These are phyloP conservation scores for Rhynchosporium agropyri DNA, from an alignment of 2,329 filamentous ascomycete species.

Conservation along the genomic window DNA sequence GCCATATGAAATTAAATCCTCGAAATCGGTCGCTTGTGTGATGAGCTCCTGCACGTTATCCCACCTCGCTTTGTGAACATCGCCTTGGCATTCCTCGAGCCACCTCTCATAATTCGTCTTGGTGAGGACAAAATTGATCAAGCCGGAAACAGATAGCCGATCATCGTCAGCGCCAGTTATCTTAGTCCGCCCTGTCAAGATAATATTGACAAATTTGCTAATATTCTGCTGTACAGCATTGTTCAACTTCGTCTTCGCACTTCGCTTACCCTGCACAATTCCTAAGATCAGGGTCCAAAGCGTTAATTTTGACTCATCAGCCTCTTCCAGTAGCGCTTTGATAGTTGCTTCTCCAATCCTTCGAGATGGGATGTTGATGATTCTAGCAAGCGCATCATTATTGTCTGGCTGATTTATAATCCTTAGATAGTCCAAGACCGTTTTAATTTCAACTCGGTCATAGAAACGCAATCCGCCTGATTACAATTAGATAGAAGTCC, in stretches of 20 bases:
- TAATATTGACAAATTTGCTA: conserved; percentile 59
- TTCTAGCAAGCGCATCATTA: conserved; percentile 80
- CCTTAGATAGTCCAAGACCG: conserved; percentile 83
- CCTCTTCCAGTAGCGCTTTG: conserved; percentile 73
- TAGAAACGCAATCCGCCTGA: conserved; percentile 80
- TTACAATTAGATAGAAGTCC: conserved; percentile 16
- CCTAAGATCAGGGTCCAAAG: conserved; percentile 76
- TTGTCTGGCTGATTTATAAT: conserved; percentile 83
- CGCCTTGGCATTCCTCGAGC: conserved; percentile 68
- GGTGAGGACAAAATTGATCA: conserved; percentile 57
- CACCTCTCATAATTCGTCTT: conserved; percentile 76
- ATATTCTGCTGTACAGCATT: conserved; percentile 59
- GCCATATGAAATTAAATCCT: conserved; percentile 37
- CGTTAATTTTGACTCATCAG: conserved; percentile 67
- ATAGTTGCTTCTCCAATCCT: conserved; percentile 81
- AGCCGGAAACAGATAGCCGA: conserved; percentile 39
- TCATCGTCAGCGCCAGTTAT: conserved; percentile 43
- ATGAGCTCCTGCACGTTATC: conserved; percentile 90
- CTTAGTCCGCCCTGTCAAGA: conserved; percentile 59
- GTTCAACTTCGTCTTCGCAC: conserved; percentile 56
- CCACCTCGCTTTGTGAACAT: conserved; percentile 80
- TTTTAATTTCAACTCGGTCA: conserved; percentile 85
- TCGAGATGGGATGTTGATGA: conserved; percentile 82
- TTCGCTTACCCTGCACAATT: conserved; percentile 54
- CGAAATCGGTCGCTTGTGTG: conserved; percentile 74